Base-by-base conservation (phyloP, 352 stramenopile species). In the Globisporangium camurandrum region DNA sequence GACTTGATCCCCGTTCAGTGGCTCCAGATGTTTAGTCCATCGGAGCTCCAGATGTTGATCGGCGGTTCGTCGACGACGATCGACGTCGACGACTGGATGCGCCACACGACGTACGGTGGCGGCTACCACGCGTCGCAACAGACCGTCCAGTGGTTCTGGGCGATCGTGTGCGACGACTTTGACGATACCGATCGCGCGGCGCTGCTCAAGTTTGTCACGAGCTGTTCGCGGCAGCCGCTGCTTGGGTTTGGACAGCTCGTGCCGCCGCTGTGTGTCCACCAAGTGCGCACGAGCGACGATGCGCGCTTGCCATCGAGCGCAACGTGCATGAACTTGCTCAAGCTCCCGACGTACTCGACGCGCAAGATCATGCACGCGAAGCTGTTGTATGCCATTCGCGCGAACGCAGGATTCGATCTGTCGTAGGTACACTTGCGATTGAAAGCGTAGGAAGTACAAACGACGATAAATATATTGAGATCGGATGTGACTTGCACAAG, bases 321-420 rank as follows among this genome's bases (percentile, higher is more conserved):
- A 10, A 99, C 96, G 45, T 99, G 96, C 72, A 98, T 99, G 79
- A 99, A 99, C 64, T 75, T 94, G 28, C 72, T 99, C 26, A 98
- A 98, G 68, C 77, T 99, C 26, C 96, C 95, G 22, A 96, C 91
- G 19, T 99, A 98, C 64, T 97, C 88, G 27, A 96, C 70, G 60
- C 92, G 98, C 55, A 90, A 93, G 30, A 80, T 97, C 39, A 83
- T 99, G 69, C 77, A 77, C 45, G 68, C 88, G 42, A 99, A 99
- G 64, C 71, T 99, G 9, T 47, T 98, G 11, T 97, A 97, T 62
- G 87, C 97, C 14, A 98, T 99, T 59, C 83, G 88, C 61, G 78
- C 91, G 7, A 96, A 95, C 49, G 86, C 95, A 12, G 96, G 96
- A 42, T 99, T 99, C 80, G 96, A 99, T 64, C 66, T 99, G 33